Percentiles rank a stretch among this genome's conserved stretches.
Evolutionary conservation across 2,329 filamentous ascomycete species (phyloP).

Genomic region (Colletotrichum scovillei): DNA sequence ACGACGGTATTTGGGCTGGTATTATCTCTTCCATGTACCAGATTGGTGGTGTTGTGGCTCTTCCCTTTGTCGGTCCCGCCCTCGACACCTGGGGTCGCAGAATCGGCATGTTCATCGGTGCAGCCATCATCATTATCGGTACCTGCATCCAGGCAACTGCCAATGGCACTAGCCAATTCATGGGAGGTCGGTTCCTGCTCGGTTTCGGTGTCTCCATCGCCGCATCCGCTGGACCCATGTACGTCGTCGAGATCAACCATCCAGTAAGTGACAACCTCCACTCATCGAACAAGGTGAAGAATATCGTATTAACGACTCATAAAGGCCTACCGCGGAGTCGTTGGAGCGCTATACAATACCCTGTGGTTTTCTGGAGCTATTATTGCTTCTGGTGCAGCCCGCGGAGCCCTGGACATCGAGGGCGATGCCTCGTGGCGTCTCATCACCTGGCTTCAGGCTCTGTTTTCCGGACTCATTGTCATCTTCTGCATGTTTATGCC

Average conservation of each 20-base stretch:
- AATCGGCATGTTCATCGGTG: conserved; percentile 57
- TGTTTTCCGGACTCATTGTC: conserved; percentile 53
- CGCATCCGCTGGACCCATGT: conserved; percentile 58
- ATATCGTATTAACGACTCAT: background rate
- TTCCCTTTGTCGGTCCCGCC: conserved; percentile 58
- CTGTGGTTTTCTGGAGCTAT: conserved; percentile 62
- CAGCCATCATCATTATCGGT: conserved; percentile 55
- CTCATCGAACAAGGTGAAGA: background rate
- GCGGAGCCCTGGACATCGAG: conserved; percentile 53
- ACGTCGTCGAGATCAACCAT: conserved; percentile 59
- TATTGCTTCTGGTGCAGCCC: conserved; percentile 59
- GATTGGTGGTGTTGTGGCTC: conserved; percentile 59
- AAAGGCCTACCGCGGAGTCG: conserved; percentile 53
- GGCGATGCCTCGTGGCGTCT: conserved; percentile 54
- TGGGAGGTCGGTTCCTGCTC: conserved; percentile 70
- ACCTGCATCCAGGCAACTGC: conserved; percentile 58
- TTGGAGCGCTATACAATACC: conserved; percentile 56
- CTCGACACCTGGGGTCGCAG: conserved; percentile 60
- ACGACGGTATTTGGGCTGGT: conserved; percentile 59
- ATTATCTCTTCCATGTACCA: conserved; percentile 64
- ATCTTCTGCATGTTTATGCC: conserved; percentile 51
- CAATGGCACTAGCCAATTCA: conserved; percentile 53
- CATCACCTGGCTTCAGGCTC: conserved; percentile 56
- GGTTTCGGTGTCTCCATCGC: conserved; percentile 66
- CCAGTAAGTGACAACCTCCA: conserved; percentile 40